Evolutionary conservation across 352 stramenopile genomes (phyloP), one percentile per base, ranked within the genome.

Genomic region (Phytophthora tubulina): DNA sequence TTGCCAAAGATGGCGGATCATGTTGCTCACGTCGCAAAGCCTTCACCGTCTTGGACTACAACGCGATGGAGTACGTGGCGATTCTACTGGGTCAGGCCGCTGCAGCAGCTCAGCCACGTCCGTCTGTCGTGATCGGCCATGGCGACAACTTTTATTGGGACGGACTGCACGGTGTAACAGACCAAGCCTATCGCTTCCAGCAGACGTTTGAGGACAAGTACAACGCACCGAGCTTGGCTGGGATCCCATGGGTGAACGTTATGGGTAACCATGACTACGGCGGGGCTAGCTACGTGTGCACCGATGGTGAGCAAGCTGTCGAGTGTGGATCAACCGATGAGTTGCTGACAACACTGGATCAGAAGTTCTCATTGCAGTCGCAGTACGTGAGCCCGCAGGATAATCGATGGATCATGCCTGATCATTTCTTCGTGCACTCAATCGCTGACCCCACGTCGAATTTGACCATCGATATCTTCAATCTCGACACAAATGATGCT

Each of bases 261-360:
- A 81, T 94, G 72, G 89, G 89, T 41, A 96, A 96, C 71, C 89
- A 95, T 65, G 89, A 96, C 73, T 94, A 95, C 39, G 88, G 89
- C 48, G 89, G 89, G 5, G 82, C 85, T 4, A 92, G 85, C 32
- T 96, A 82, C 58, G 78, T 93, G n/a, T 96, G 89, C 50, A 78
- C 82, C 5, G 57, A 69, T n/a, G 79, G 76, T 9, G 80, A 76
- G 8, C 42, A 67, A 15, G 78, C 79, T 1, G 68, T 79, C 0
- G 52, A 87, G 27, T 96, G 89, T 61, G 75, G 71, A 10, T 82
- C 76, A 36, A 80, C 73, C 14, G 59, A 21, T 7, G 81, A 82
- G 14, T 46, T 96, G 13, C 33, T 94, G 27, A 53, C 70, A 15
- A 57, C 63, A 4, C 66, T 95, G 51, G 83, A 93, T 45, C 72